These are phyloP conservation scores for Lathyrus oleraceus DNA, from an alignment of 306 rosid genomes.

Conservation along the genomic window DNA sequence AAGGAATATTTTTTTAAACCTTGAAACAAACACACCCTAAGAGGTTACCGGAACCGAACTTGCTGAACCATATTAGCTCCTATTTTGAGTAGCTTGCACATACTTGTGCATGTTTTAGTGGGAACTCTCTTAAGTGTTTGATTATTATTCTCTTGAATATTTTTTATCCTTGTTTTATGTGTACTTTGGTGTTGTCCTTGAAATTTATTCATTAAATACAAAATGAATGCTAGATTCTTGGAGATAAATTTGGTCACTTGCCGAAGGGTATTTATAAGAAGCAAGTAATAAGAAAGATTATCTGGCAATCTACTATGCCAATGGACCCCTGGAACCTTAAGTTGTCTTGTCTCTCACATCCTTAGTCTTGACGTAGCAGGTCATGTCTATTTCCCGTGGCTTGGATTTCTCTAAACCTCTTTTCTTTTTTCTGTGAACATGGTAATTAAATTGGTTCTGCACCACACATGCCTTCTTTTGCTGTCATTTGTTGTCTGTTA, in stretches of 20 bases:
- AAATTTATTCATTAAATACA: not conserved
- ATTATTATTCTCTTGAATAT: constrained; percentile 2
- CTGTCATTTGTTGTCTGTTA: constrained; percentile 22
- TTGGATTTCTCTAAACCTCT: constrained; percentile 7
- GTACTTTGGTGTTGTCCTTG: constrained; percentile 3
- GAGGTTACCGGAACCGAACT: not conserved
- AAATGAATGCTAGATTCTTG: not conserved
- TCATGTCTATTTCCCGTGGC: constrained; percentile 12
- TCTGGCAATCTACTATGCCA: not conserved
- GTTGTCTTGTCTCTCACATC: constrained; percentile 14
- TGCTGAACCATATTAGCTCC: not conserved
- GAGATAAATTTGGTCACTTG: not conserved
- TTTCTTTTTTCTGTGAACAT: not conserved
- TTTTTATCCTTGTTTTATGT: not conserved
- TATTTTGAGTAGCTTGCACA: constrained; percentile 12
- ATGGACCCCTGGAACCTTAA: constrained; percentile 13
- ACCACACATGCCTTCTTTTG: not conserved
- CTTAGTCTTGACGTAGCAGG: not conserved
- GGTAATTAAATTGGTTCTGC: constrained; percentile 21
- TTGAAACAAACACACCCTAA: no score
- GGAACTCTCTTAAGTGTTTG: constrained; percentile 1
- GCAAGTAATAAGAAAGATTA: not conserved
- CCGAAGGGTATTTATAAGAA: constrained; percentile 6
- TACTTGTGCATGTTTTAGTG: not conserved
- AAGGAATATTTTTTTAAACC: no score